A percentile compares a stretch with the other conserved stretches of the same genome.
Conservation (phyloP, 495 filamentous ascomycete genomes). For the Talaromyces liani region DNA sequence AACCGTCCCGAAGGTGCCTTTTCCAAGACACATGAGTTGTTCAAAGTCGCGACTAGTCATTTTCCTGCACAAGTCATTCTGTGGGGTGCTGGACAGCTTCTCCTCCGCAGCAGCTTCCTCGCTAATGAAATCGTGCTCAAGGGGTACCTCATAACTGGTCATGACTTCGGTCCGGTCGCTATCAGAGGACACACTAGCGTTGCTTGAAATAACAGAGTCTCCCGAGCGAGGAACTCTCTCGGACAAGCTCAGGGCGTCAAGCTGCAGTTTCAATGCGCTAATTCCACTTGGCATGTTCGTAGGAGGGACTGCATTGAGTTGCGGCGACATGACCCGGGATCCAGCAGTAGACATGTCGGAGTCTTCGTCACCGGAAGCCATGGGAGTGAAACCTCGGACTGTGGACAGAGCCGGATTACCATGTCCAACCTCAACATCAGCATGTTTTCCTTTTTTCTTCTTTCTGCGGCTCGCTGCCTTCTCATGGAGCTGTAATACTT, state of each 20-base stretch:
- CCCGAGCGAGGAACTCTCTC: constrained; percentile 26
- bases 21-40: constrained; percentile 88
- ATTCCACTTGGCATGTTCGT: constrained; percentile 55
- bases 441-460: constrained; percentile 48
- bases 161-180: constrained; percentile 46
- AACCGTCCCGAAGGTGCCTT: constrained; percentile 92
- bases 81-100: constrained; percentile 21
- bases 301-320: constrained; percentile 14
- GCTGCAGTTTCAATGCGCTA: constrained; percentile 67
- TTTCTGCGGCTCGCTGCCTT: constrained; percentile 28
- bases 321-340: constrained; percentile 35
- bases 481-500: constrained; percentile 21
- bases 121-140: constrained; percentile 84
- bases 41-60: constrained; percentile 91
- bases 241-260: constrained; percentile 58
- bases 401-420: constrained; percentile 57
- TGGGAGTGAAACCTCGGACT: constrained; percentile 79
- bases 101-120: constrained; percentile 49
- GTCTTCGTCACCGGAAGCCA: constrained; percentile 77
- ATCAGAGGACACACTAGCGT: constrained; percentile 51
- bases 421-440: constrained; percentile 24
- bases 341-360: constrained; percentile 58
- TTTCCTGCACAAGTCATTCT: constrained; percentile 55
- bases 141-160: constrained; percentile 80
- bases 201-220: constrained; percentile 40